Percentiles rank a stretch among this genome's conserved stretches.
Evolutionary conservation across 441 rosid genomes (phyloP).

Genomic region (Populus hybrid): DNA sequence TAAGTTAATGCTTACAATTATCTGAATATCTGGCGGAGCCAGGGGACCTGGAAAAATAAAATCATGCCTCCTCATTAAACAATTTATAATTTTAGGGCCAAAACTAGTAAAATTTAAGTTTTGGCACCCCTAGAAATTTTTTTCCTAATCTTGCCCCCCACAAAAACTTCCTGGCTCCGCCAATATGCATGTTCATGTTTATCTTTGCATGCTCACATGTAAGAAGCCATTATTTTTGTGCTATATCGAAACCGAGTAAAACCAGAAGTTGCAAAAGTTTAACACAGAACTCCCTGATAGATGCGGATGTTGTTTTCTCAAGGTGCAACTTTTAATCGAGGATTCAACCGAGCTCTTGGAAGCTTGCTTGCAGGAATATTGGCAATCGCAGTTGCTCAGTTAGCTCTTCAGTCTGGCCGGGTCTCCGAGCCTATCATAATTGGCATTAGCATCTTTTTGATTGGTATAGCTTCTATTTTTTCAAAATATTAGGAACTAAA

Average conservation of each 20-base stretch:
- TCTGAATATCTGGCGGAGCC: no score
- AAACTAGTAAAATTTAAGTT: background rate
- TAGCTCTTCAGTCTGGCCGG: constrained; percentile 40
- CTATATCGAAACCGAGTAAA: background rate
- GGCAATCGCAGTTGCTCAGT: constrained; percentile 42
- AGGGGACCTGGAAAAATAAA: no score
- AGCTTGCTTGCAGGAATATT: constrained; percentile 63
- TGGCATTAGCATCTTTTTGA: constrained; percentile 56
- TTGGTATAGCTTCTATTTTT: constrained; percentile 37
- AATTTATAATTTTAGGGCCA: background rate
- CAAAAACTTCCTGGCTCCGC: background rate
- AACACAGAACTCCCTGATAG: background rate
- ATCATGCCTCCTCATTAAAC: background rate
- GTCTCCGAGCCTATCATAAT: constrained; percentile 58
- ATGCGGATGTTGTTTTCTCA: constrained; percentile 5
- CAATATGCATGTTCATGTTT: background rate
- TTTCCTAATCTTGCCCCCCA: background rate
- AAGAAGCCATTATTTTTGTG: background rate
- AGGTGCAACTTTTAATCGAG: constrained; percentile 70
- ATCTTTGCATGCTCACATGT: background rate
- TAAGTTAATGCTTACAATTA: constrained; percentile 17
- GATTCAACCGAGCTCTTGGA: constrained; percentile 67
- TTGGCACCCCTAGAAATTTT: background rate
- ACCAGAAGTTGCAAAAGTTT: background rate
- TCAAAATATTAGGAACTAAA: background rate